Evolutionary conservation across 768 basidiomycete species (phyloP).

Genomic region (Boletus bicolor): DNA sequence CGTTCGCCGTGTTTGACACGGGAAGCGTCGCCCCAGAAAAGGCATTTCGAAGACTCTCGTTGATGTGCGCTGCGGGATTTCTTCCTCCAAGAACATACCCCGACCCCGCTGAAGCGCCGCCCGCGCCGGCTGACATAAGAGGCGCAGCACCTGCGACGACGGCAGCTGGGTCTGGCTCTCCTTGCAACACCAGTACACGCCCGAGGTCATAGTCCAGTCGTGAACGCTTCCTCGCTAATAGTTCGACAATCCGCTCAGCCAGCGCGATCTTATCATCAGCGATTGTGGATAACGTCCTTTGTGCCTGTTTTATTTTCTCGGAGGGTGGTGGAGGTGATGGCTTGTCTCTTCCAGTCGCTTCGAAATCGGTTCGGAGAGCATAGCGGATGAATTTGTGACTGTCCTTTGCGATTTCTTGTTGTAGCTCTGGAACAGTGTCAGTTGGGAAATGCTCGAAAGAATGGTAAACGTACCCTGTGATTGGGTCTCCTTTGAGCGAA

Average conservation of each 20-base stretch:
- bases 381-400: conserved; percentile 43
- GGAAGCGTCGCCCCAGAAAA: conserved; percentile 29
- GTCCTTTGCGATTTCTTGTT: conserved; percentile 44
- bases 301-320: conserved; percentile 30
- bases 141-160: conserved; percentile 29
- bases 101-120: conserved; percentile 13
- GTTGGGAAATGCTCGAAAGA: not conserved
- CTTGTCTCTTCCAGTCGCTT: conserved; percentile 31
- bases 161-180: conserved; percentile 38
- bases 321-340: conserved; percentile 26
- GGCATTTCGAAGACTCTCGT: conserved; percentile 38
- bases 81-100: conserved; percentile 35
- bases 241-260: conserved; percentile 41
- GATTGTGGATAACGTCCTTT: conserved; percentile 31
- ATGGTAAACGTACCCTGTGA: conserved; percentile 35
- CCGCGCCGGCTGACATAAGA: conserved; percentile 14
- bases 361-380: conserved; percentile 33
- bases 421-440: conserved; percentile 33
- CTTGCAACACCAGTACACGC: conserved; percentile 42
- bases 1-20: conserved; percentile 8
- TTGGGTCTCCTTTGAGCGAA: conserved; percentile 41
- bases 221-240: conserved; percentile 45
- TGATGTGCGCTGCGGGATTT: conserved; percentile 40
- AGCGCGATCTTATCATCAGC: conserved; percentile 43
- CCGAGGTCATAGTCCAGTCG: conserved; percentile 47